Base-by-base conservation (phyloP, 352 stramenopile species). In the Globisporangium sylvaticum region DNA sequence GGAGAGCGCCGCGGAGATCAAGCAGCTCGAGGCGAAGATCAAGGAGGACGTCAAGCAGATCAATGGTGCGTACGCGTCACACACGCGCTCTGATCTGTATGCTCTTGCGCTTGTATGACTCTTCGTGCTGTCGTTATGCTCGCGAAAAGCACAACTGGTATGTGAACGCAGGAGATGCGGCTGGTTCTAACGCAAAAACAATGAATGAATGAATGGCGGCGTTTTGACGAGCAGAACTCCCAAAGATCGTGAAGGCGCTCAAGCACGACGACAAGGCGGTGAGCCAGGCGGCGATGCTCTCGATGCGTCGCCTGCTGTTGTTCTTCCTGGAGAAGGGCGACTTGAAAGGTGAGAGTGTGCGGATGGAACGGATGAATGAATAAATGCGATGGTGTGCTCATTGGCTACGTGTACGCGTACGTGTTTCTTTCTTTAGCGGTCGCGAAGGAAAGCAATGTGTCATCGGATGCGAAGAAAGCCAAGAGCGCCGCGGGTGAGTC, bases 251-350 rank as follows among this genome's bases (percentile, higher is more conserved):
- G 52, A 91, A 90, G 69, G 79, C 74, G 29, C 73, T 96, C 50
- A 80, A 92, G 44, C 64, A 87, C 62, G 78, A 75, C 15, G 83
- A 94, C 80, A 92, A 91, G 69, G 66, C 84, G 6, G 75, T 92
- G 25, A 83, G 76, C 15, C 83, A 91, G 63, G 79, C 84, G 1
- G 85, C 88, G 22, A 89, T 96, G 87, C 83, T 90, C 64, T 89
- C 85, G 42, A 82, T 92, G 74, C 79, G 89, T 14, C 83, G 87
- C 10, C 31, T 94, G 67, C 78, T 97, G 29, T 64, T 94, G 24
- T 94, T 89, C 69, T 95, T 96, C 61, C 62, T 91, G 22, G 86
- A 94, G 27, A 91, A 93, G 55, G 88, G 89, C 54, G 87, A 96
- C 42, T 72, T 97, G 24, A 81, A 75, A 55, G 72, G 69, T n/a